Evolutionary conservation across 768 basidiomycete genomes (phyloP).

Genomic region (Mycena galericulata): DNA sequence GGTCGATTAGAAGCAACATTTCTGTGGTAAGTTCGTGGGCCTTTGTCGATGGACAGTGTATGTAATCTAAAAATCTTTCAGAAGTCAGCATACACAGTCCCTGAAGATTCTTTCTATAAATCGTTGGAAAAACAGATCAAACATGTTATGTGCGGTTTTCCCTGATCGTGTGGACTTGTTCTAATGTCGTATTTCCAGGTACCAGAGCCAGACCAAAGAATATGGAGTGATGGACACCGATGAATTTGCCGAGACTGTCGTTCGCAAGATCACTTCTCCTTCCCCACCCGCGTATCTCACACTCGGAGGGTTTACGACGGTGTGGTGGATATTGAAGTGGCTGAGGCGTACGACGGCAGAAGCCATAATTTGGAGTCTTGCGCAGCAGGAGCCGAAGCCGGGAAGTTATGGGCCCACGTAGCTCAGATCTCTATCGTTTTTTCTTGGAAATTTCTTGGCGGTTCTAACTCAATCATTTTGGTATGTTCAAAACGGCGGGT

Average conservation of each 20-base stretch:
- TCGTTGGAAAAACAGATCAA: slow-evolving; percentile 26
- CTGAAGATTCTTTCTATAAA: slow-evolving; percentile 23
- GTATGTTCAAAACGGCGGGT: too few species aligned
- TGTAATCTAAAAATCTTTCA: background rate
- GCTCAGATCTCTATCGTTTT: too few species aligned
- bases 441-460: too few species aligned
- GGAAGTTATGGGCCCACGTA: slow-evolving; percentile 25
- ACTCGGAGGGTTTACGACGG: slow-evolving; percentile 17
- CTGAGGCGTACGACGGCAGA: slow-evolving; percentile 13
- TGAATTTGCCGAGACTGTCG: slow-evolving; percentile 14
- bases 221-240: slow-evolving; percentile 29
- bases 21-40: slow-evolving; percentile 22
- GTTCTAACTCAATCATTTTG: too few species aligned
- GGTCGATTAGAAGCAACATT: slow-evolving; percentile 38
- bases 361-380: slow-evolving; percentile 5
- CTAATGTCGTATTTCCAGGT: background rate
- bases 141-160: slow-evolving; percentile 8
- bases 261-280: slow-evolving; percentile 3
- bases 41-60: background rate
- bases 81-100: slow-evolving; percentile 26
- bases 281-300: slow-evolving; percentile 23
- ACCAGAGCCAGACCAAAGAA: slow-evolving; percentile 25
- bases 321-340: slow-evolving; percentile 22
- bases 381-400: slow-evolving; percentile 22
- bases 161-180: background rate